Base-by-base conservation (phyloP, 352 stramenopile genomes). In the Phytophthora sansomeana region DNA sequence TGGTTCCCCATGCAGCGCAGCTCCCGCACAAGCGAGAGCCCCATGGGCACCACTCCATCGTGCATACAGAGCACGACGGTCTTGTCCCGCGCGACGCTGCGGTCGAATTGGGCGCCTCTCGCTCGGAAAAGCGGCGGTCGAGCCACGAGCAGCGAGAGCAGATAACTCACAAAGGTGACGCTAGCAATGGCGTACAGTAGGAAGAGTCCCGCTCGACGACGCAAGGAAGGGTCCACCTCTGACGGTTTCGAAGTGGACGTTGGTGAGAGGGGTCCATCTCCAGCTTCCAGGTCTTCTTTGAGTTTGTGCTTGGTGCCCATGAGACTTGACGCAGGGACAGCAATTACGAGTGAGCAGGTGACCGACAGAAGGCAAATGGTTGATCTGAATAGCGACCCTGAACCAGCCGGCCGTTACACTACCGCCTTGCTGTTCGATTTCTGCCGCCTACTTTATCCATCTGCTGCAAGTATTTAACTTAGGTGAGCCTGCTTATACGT, bases 11-110 rank as follows among this genome's bases (percentile, higher is more conserved):
- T 29, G 32, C 76, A 83, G 2, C 78, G 76, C 17, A 87, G 53
- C 35, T 87, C 76, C 1, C 61, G 48, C 14, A 85, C 78, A 0
- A 87, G 61, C 14, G 76, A 85, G 9, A 87, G 29, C 4, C 76
- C 78, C 58, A 87, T 74, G 11, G 66, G 38, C 13, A 82, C 48
- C 19, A 78, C 64, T 24, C 41, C 53, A 29, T 87, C 58, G 64
- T 85, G 74, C 35, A 87, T 71, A 21, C 70, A 75, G 13, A 87
- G 52, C 17, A 87, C 50, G 13, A 85, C 57, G n/a, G 75, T 74
- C 56, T 74, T 76, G 35, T 76, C 55, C 6, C 58, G 24, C 1
- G 6, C 21, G 2, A 74, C 69, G 16, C 26, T 58, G 35, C 36
- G 43, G 43, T 77, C 69, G 46, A 74, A 74, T 3, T 53, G 16